A percentile compares a stretch with the other conserved stretches of the same genome.
phyloP scores from a whole-genome alignment of 1,284 basidiomycete species.

The Cryptococcus floricola region DNA sequence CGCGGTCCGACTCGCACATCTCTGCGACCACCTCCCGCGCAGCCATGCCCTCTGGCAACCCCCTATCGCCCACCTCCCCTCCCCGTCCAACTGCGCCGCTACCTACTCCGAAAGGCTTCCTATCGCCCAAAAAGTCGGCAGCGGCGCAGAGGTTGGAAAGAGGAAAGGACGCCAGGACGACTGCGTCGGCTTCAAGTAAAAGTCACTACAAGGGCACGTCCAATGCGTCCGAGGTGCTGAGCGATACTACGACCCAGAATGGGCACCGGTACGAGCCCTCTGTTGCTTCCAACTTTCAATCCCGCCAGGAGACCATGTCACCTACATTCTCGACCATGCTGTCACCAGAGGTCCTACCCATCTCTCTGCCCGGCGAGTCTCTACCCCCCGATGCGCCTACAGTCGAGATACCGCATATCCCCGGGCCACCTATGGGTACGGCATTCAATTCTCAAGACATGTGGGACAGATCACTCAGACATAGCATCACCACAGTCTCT shows the following conservation, averaged over 20 bases:
- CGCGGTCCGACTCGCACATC: constrained; percentile 11
- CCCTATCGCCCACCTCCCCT: constrained; percentile 24
- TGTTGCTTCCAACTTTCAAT: background rate
- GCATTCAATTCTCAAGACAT: background rate
- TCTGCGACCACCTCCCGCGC: constrained; percentile 9
- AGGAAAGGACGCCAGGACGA: constrained; percentile 18
- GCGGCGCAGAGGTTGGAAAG: constrained; percentile 33
- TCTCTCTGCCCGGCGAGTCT: background rate
- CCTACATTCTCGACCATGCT: background rate
- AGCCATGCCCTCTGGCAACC: constrained; percentile 2
- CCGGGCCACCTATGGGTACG: background rate
- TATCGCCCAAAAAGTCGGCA: constrained; percentile 41
- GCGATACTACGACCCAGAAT: background rate
- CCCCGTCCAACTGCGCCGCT: constrained; percentile 25
- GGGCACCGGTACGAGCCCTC: background rate
- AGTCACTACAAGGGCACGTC: background rate
- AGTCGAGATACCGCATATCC: background rate
- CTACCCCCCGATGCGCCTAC: background rate
- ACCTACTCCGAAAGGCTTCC: constrained; percentile 38
- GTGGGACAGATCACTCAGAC: constrained; percentile 14
- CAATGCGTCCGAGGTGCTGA: background rate
- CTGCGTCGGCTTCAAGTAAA: background rate
- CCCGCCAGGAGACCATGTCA: background rate
- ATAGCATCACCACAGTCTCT: constrained; percentile 20
- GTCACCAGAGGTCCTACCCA: background rate